Conservation (phyloP, 2,329 filamentous ascomycete species). For the Diaporthe caulivora region DNA sequence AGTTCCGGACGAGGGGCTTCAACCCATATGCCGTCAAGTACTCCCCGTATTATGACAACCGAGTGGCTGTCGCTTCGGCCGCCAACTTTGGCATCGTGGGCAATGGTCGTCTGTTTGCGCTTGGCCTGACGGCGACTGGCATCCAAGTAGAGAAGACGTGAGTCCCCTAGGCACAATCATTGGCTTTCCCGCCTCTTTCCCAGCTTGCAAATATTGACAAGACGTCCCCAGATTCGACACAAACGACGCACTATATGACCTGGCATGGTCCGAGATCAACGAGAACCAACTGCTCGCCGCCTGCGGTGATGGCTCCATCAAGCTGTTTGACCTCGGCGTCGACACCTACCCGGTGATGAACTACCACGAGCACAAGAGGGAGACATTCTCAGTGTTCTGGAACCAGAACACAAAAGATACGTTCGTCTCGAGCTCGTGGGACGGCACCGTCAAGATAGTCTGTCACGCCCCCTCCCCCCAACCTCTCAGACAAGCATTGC, state of each 20-base stretch:
- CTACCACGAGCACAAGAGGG: constrained; percentile 93
- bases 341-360: constrained; percentile 89
- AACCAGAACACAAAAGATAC: constrained; percentile 91
- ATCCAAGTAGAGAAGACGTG: constrained; percentile 88
- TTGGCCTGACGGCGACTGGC: constrained; percentile 85
- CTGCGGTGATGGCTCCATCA: constrained; percentile 93
- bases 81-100: constrained; percentile 98
- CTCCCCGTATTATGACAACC: constrained; percentile 97
- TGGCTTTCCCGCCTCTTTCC: background rate
- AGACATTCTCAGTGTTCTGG: constrained; percentile 94
- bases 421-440: constrained; percentile 94
- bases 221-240: constrained; percentile 84
- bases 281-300: constrained; percentile 93
- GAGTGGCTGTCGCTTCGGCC: constrained; percentile 89
- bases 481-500: background rate
- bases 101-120: constrained; percentile 89
- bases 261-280: constrained; percentile 95
- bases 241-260: constrained; percentile 95
- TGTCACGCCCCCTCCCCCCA: background rate
- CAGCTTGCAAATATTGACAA: background rate
- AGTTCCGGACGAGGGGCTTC: constrained; percentile 92
- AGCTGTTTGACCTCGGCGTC: constrained; percentile 89
- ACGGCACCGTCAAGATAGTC: constrained; percentile 92
- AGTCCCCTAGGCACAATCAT: constrained; percentile 11
- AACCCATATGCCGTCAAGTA: constrained; percentile 98